Conservation (phyloP, 768 basidiomycete genomes). For the Calocera cornea region DNA sequence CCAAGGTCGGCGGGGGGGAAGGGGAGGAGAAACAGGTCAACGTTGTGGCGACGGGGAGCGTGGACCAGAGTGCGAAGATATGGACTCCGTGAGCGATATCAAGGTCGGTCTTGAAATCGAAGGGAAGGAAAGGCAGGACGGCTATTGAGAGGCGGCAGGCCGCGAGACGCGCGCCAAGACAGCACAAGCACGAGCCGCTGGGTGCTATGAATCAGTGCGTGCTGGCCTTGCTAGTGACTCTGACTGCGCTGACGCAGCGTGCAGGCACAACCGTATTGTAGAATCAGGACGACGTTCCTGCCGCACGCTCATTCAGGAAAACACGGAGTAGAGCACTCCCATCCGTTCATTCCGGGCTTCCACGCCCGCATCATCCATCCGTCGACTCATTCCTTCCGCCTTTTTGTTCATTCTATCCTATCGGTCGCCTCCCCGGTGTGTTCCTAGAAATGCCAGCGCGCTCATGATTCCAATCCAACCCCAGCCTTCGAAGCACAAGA, state of each 20-base stretch:
- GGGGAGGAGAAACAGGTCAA: slow-evolving; percentile 28
- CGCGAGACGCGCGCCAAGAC: neutral
- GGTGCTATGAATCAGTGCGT: neutral
- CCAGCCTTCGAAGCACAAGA: neutral
- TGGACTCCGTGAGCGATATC: slow-evolving; percentile 13
- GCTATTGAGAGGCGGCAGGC: neutral
- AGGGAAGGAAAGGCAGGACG: neutral
- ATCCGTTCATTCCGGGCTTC: neutral
- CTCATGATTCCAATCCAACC: neutral
- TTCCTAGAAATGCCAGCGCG: neutral
- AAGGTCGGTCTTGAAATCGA: neutral
- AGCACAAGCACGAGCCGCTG: neutral
- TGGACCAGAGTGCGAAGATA: slow-evolving; percentile 33
- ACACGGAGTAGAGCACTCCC: slow-evolving; percentile 4
- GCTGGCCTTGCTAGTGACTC: neutral
- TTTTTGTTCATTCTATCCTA: neutral
- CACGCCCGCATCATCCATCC: neutral
- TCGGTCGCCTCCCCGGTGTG: neutral
- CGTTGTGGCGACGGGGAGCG: slow-evolving; percentile 35
- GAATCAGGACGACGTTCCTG: neutral
- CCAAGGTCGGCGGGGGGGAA: slow-evolving; percentile 21
- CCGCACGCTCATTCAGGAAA: neutral
- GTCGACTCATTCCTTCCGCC: neutral
- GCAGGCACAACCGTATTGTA: neutral
- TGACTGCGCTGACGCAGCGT: neutral